Conservation (phyloP, 2,329 filamentous ascomycete species). For the Diaporthe sp. region DNA sequence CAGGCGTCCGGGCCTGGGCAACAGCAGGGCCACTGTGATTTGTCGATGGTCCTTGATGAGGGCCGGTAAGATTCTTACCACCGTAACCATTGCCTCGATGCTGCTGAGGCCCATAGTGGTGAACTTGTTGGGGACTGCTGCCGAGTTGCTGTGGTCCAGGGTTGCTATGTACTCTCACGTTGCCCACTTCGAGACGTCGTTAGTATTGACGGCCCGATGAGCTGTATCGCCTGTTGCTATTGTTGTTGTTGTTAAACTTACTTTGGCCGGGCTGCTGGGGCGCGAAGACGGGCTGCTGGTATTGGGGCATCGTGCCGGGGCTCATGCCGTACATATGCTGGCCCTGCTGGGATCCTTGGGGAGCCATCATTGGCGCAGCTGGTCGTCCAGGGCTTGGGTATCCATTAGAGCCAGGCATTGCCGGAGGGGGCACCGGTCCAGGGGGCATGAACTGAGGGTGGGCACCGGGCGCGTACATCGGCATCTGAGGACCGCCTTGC, state of each 20-base stretch:
- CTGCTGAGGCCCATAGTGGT: conserved; percentile 72
- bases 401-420: conserved; percentile 76
- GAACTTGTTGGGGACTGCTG: conserved; percentile 74
- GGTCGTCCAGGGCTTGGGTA: conserved; percentile 91
- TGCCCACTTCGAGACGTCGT: conserved; percentile 65
- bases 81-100: conserved; percentile 67
- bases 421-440: conserved; percentile 65
- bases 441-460: conserved; percentile 75
- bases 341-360: conserved; percentile 93
- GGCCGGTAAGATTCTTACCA: conserved; percentile 61
- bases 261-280: conserved; percentile 80
- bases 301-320: conserved; percentile 72
- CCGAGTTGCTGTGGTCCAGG: conserved; percentile 72
- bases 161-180: conserved; percentile 71
- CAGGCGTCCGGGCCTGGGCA: conserved; percentile 51
- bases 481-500: conserved; percentile 78
- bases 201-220: conserved; percentile 47
- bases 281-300: conserved; percentile 79
- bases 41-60: conserved; percentile 54
- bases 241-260: conserved; percentile 63
- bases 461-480: conserved; percentile 78
- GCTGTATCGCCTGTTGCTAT: conserved; percentile 41
- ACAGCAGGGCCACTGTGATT: conserved; percentile 51
- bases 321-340: conserved; percentile 84
- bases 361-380: conserved; percentile 89